Base-by-base conservation (phyloP, 257 asterid species). In the Coffea canephora region DNA sequence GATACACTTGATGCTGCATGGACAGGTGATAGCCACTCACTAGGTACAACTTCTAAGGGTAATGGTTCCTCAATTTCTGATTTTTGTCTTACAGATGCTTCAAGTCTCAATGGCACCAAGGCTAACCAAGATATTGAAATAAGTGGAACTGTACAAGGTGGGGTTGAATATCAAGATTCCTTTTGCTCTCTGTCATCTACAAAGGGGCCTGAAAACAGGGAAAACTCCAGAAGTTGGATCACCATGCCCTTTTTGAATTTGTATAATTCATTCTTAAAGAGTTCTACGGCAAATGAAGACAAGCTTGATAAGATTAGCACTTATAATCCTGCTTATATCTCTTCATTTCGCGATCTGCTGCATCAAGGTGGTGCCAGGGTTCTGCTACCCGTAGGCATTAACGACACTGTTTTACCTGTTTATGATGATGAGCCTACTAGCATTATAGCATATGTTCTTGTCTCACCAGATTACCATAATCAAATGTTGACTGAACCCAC, bases 341-440 rank as follows among this genome's bases (percentile, higher is more conserved):
- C 86, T 61, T 89, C 94, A 78, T 86, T 87, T 61, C 85, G 84
- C 69, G 91, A 90, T 75, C 76, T 91, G 85, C 49, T 91, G 62
- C 83, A 83, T 80, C 90, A 84, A 78, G 89, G 91, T 80, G 91
- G 90, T 82, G 89, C 88, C 50, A 85, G 93, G 73, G 73, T 90
- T 70, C 88, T 91, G 83, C 89, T 90, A 45, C 92, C 94, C 67
- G 49, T 75, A 41, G 88, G 90, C 82, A 75, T 85, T 78, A 67
- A 84, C 69, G 90, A 85, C 86, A 81, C 77, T 77, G 79, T 90
- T 79, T 87, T 92, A 74, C 93, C 97, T 39, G 86, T 92, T 76
- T 92, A 88, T 83, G 97, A 92, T 5, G 95, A 92, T 85, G 96
- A 92, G 84, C 96, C 96, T 34, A 92, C 96, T 46, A 92, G 97